These are phyloP conservation scores for Hericium coralloides DNA, from an alignment of 768 basidiomycete genomes.

Conservation along the genomic window DNA sequence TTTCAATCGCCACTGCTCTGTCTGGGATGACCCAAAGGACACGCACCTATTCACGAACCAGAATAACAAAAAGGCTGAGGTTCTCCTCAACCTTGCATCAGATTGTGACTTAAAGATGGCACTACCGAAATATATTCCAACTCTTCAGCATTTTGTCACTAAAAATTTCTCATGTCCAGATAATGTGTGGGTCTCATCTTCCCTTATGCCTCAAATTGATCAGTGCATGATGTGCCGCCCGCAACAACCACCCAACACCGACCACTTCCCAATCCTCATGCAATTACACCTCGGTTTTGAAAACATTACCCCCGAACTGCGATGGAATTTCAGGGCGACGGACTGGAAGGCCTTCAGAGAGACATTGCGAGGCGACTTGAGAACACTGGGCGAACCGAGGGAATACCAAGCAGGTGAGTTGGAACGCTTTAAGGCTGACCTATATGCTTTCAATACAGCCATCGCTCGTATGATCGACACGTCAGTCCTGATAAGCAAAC, in stretches of 20 bases:
- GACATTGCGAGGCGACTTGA: not conserved
- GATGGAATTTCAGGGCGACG: not conserved
- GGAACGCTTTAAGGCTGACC: not conserved
- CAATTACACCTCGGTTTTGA: constrained; percentile 16
- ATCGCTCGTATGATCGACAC: not conserved
- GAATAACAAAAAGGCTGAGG: constrained; percentile 16
- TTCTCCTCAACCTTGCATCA: constrained; percentile 19
- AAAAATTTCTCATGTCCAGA: constrained; percentile 31
- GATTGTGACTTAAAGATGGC: constrained; percentile 25
- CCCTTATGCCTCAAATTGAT: constrained; percentile 14
- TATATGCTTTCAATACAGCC: not conserved
- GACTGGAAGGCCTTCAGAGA: not conserved
- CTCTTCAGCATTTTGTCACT: constrained; percentile 18
- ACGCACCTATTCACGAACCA: constrained; percentile 25
- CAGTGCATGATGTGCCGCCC: constrained; percentile 19
- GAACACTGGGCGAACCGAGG: not conserved
- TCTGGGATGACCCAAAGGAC: constrained; percentile 29
- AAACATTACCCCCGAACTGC: not conserved
- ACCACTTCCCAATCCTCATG: constrained; percentile 33
- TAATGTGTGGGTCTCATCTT: constrained; percentile 31
- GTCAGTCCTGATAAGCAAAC: not conserved
- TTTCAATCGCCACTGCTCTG: constrained; percentile 32
- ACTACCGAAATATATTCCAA: constrained; percentile 26
- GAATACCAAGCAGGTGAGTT: not conserved
- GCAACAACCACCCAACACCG: constrained; percentile 18